These are phyloP conservation scores for Penicillium sp. DNA, from an alignment of 2,329 filamentous ascomycete genomes.

Conservation along the genomic window DNA sequence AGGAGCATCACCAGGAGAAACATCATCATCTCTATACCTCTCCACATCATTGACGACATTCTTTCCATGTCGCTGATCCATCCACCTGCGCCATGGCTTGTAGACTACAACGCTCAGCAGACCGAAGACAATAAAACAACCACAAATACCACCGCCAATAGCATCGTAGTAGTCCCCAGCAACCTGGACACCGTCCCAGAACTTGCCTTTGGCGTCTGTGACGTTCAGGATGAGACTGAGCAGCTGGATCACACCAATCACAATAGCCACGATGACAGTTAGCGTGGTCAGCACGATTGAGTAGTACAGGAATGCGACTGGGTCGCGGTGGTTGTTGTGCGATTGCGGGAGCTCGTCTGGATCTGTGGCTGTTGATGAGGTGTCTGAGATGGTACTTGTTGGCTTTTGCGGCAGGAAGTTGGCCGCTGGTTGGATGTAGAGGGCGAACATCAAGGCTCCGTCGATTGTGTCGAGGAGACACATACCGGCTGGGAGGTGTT, in stretches of 20 bases:
- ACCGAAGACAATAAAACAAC: conserved; percentile 76
- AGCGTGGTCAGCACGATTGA: conserved; percentile 82
- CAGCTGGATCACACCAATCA: conserved; percentile 83
- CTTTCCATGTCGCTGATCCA: conserved; percentile 45
- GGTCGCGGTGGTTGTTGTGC: conserved; percentile 63
- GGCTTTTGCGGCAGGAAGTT: conserved; percentile 40
- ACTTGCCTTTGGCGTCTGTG: conserved; percentile 69
- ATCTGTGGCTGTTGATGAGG: conserved; percentile 16
- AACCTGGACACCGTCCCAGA: conserved; percentile 83
- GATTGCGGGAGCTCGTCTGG: conserved; percentile 24
- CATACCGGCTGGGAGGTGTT: conserved; percentile 69
- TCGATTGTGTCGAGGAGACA: conserved; percentile 90
- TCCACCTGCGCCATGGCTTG: conserved; percentile 70
- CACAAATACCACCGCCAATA: conserved; percentile 83
- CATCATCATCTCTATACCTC: conserved; percentile 20
- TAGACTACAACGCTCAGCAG: conserved; percentile 72
- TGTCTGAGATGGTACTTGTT: conserved; percentile 18
- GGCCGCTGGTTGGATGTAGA: conserved; percentile 67
- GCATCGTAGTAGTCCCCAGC: conserved; percentile 81
- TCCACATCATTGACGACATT: conserved; percentile 23
- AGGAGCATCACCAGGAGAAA: conserved; percentile 2
- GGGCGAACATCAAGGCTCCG: conserved; percentile 89
- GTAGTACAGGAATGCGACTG: conserved; percentile 90
- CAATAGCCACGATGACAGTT: conserved; percentile 78
- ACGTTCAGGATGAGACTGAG: conserved; percentile 76